Conservation (phyloP, 306 rosid species). For the Prunus dulcis region DNA sequence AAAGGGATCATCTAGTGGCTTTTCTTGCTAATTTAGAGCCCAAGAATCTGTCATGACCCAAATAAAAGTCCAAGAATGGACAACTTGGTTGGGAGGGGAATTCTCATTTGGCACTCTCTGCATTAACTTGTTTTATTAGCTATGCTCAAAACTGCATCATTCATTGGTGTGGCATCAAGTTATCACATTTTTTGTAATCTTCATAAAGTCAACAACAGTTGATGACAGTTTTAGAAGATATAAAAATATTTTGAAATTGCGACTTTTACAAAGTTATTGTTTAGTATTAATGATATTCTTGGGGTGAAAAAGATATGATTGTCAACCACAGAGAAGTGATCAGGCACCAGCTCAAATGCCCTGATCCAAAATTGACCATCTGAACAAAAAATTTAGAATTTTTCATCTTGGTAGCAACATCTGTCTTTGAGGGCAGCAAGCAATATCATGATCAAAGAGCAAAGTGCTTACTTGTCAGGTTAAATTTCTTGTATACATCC, state of each 20-base stretch:
- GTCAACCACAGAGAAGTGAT: conserved; percentile 10
- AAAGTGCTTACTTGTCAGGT: neutral
- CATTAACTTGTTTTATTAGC: neutral
- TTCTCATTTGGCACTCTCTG: neutral
- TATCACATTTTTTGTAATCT: neutral
- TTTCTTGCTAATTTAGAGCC: neutral
- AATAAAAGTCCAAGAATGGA: neutral
- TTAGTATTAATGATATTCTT: neutral
- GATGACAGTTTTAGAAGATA: neutral
- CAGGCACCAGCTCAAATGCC: neutral
- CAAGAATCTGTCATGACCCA: neutral
- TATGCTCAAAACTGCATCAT: neutral
- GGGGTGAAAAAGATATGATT: neutral
- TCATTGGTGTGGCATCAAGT: neutral
- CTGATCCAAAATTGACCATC: neutral
- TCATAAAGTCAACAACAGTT: neutral
- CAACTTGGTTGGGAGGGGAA: neutral
- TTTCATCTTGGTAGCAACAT: neutral
- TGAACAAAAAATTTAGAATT: neutral
- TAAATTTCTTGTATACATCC: neutral
- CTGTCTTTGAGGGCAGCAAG: neutral
- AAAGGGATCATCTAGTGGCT: neutral
- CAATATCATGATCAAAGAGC: too few species aligned
- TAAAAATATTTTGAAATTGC: neutral
- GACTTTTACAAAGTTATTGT: neutral